Conservation (phyloP, 2,329 filamentous ascomycete genomes). For the Rhinocladiella mackenziei region DNA sequence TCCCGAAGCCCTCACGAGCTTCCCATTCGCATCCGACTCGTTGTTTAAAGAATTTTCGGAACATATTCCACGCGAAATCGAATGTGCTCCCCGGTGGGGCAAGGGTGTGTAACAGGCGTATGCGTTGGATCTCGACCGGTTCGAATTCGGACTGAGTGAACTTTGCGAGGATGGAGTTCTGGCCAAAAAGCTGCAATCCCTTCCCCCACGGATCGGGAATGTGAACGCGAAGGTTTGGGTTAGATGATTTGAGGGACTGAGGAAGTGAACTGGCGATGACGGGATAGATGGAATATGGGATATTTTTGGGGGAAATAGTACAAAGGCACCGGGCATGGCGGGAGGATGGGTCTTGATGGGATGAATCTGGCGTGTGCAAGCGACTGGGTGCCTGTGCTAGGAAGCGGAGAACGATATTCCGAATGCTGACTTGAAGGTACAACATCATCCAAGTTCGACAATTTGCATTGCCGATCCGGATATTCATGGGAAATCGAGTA, state of each 20-base stretch:
- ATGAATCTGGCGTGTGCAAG: no score
- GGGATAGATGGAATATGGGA: conserved; percentile 12
- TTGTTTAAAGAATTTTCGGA: conserved; percentile 55
- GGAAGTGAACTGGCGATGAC: conserved; percentile 19
- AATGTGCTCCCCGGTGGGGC: conserved; percentile 34
- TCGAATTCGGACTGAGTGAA: conserved; percentile 44
- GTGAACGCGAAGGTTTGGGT: conserved; percentile 17
- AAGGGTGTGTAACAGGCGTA: conserved; percentile 54
- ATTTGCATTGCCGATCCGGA: neutral
- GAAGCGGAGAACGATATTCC: neutral
- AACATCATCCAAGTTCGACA: conserved; percentile 1
- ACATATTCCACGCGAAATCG: conserved; percentile 46
- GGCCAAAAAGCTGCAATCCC: conserved; percentile 59
- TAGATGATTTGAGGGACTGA: conserved; percentile 10
- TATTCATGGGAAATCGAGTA: conserved; percentile 8
- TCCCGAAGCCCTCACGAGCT: conserved; percentile 32
- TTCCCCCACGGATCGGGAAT: conserved; percentile 29
- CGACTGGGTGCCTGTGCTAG: neutral
- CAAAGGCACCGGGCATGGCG: conserved; percentile 15
- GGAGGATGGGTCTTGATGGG: conserved; percentile 1
- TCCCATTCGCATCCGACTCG: conserved; percentile 60
- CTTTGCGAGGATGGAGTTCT: neutral
- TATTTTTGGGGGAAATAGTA: conserved; percentile 7
- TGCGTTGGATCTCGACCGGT: conserved; percentile 34
- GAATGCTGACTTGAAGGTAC: neutral